Conservation (phyloP, 495 filamentous ascomycete genomes). For the Podospora pseudopauciseta region DNA sequence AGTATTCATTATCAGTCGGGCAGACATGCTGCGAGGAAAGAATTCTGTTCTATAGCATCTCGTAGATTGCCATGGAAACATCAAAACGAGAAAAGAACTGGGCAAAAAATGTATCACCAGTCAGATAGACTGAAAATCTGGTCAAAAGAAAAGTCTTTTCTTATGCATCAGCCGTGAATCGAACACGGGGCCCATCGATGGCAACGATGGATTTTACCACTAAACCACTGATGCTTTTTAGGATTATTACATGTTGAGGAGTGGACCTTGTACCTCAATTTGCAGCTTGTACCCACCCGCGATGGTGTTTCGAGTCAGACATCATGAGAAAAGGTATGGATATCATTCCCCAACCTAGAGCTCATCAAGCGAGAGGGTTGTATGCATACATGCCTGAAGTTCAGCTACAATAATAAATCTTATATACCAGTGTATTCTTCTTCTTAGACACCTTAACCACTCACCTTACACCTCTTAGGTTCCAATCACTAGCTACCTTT, state of each 20-base stretch:
- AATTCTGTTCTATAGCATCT: too few species aligned
- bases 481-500: too few species aligned
- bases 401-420: too few species aligned
- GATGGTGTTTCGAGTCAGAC: neutral
- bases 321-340: neutral
- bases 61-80: neutral
- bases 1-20: too few species aligned
- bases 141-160: neutral
- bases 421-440: too few species aligned
- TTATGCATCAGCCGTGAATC: conserved; percentile 47
- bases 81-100: neutral
- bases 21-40: too few species aligned
- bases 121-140: neutral
- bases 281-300: too few species aligned
- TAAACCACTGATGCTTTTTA: conserved; percentile 41
- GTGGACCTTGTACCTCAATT: neutral
- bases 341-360: too few species aligned
- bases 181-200: conserved; percentile 53
- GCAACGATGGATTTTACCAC: conserved; percentile 54
- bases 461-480: too few species aligned
- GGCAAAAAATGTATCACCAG: neutral
- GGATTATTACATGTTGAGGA: neutral
- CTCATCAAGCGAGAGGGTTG: too few species aligned
- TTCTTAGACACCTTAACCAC: too few species aligned
- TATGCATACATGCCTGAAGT: too few species aligned